These are phyloP conservation scores for Trichophyton schoenleinii DNA, from an alignment of 2,329 filamentous ascomycete species.

Conservation along the genomic window DNA sequence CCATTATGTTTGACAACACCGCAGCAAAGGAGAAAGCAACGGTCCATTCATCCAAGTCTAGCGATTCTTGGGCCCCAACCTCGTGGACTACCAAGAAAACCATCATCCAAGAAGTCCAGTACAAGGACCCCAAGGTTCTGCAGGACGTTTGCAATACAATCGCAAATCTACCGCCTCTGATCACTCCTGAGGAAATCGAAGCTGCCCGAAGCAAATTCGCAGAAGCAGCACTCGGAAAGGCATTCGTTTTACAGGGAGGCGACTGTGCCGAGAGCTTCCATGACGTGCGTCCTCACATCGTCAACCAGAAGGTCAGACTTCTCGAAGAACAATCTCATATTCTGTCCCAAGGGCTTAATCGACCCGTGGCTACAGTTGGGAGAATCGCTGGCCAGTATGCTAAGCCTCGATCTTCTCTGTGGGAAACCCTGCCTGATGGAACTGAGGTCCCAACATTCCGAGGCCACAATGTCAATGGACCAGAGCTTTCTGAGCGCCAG, in stretches of 20 bases:
- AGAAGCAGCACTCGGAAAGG: background rate
- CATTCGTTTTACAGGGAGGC: background rate
- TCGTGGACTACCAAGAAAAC: background rate
- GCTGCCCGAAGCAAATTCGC: background rate
- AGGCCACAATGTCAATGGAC: background rate
- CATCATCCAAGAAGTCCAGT: background rate
- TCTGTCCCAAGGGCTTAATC: background rate
- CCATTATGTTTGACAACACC: background rate
- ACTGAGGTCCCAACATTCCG: background rate
- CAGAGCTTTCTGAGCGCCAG: background rate
- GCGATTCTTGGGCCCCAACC: background rate
- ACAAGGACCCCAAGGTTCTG: background rate
- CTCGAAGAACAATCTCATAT: background rate
- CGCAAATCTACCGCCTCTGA: background rate
- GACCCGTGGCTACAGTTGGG: background rate
- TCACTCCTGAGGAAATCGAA: background rate
- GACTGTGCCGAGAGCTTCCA: background rate
- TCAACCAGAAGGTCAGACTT: background rate
- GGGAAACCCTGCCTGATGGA: background rate
- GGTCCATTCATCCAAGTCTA: background rate
- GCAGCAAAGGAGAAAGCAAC: background rate
- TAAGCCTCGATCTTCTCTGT: background rate
- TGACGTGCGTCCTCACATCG: background rate
- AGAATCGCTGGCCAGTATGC: background rate
- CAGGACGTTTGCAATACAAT: background rate